phyloP scores from a whole-genome alignment of 768 basidiomycete genomes.

The Phlebiopsis gigantea region DNA sequence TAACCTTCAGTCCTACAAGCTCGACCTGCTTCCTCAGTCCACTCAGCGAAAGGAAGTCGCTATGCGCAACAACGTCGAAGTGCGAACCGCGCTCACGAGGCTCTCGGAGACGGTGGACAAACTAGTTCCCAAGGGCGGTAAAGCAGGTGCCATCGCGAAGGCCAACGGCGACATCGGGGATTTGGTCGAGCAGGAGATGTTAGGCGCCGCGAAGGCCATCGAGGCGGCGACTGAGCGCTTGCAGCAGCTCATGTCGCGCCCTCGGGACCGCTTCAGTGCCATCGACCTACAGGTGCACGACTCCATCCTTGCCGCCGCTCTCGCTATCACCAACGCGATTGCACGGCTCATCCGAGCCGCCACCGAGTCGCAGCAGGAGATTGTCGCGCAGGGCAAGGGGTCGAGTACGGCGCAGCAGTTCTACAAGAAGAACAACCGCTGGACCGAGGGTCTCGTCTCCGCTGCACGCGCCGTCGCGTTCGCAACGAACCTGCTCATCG shows the following conservation, averaged over 20 bases:
- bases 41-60: conserved; percentile 79
- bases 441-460: conserved; percentile 98
- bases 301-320: conserved; percentile 87
- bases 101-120: conserved; percentile 85
- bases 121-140: conserved; percentile 79
- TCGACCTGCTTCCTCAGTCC: conserved; percentile 69
- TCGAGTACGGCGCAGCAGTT: conserved; percentile 85
- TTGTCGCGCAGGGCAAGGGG: conserved; percentile 92
- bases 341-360: conserved; percentile 93
- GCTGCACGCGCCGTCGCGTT: conserved; percentile 98
- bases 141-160: conserved; percentile 60
- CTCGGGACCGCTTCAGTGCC: conserved; percentile 85
- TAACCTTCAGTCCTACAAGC: conserved; percentile 92
- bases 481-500: conserved; percentile 92
- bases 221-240: conserved; percentile 88
- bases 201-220: conserved; percentile 87
- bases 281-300: conserved; percentile 97
- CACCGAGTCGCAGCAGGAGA: conserved; percentile 97
- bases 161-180: conserved; percentile 93
- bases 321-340: conserved; percentile 95
- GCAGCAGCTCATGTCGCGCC: conserved; percentile 87
- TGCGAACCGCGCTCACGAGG: conserved; percentile 74
- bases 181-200: conserved; percentile 96
- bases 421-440: conserved; percentile 99
- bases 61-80: conserved; percentile 84